A percentile compares a stretch with the other conserved stretches of the same genome.
Conservation (phyloP, 148 eudicot genomes). For the Tetragonia tetragonoides region DNA sequence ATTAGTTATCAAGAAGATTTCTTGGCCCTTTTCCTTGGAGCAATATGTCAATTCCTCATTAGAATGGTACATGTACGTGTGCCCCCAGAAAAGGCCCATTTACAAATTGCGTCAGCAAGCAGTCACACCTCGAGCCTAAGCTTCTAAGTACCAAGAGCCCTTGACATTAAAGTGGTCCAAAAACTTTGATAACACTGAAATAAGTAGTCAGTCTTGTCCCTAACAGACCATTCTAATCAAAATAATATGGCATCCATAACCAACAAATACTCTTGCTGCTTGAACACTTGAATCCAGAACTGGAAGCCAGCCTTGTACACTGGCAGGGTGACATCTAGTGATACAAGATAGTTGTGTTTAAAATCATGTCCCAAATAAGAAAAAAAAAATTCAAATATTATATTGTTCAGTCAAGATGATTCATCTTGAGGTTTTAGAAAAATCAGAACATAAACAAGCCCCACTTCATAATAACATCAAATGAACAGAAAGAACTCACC, state of each 20-base stretch:
- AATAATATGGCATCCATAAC: background rate
- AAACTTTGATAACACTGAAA: background rate
- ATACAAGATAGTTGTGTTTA: background rate
- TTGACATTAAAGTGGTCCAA: background rate
- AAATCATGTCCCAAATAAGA: background rate
- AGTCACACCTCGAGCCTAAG: no score
- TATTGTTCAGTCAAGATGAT: background rate
- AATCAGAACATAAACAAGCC: background rate
- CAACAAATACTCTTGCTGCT: background rate
- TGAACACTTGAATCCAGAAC: background rate
- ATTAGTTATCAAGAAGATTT: background rate
- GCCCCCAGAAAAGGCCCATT: no score
- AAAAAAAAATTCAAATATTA: background rate
- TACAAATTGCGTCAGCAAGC: no score
- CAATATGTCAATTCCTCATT: background rate
- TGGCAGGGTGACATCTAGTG: background rate
- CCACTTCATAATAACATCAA: background rate
- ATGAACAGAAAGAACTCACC: conserved; percentile 39
- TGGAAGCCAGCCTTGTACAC: background rate
- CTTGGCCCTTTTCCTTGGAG: background rate
- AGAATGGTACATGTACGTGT: background rate
- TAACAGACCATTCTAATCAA: background rate
- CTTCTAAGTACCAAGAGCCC: no score
- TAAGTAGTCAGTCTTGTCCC: background rate
- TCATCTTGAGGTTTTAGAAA: background rate